Conservation (phyloP, 2,329 filamentous ascomycete species). For the Corynespora cassiicola region DNA sequence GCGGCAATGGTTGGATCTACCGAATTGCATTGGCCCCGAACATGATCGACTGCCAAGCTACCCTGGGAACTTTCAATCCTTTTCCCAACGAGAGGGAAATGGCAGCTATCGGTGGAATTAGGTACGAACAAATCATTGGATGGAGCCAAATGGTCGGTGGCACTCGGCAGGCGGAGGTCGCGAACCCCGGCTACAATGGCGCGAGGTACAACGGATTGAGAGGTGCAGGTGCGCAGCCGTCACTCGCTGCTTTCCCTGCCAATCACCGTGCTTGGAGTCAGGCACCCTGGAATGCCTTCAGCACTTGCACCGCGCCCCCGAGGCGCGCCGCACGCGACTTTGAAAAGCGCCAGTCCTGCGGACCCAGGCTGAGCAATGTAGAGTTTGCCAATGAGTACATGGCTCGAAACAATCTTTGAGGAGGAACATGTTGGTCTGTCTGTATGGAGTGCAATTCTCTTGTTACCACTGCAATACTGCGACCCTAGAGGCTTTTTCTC, state of each 20-base stretch:
- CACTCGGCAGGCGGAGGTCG: neutral
- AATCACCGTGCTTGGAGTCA: constrained; percentile 2
- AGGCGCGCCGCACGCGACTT: constrained; percentile 1
- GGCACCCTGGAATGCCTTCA: constrained; percentile 1
- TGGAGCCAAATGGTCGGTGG: constrained; percentile 2
- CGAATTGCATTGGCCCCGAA: constrained; percentile 1
- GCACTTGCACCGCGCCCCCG: no score
- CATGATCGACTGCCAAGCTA: constrained; percentile 5
- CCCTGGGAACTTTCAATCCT: constrained; percentile 1
- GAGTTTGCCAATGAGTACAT: constrained; percentile 1
- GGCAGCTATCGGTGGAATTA: neutral
- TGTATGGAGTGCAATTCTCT: no score
- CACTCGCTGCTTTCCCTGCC: constrained; percentile 3
- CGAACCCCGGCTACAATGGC: neutral
- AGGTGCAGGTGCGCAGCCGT: constrained; percentile 2
- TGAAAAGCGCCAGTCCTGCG: neutral
- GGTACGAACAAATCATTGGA: constrained; percentile 1
- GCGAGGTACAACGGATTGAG: neutral
- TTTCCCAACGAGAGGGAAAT: constrained; percentile 3
- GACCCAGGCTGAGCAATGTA: constrained; percentile 1
- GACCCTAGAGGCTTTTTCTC: no score
- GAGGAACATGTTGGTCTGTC: neutral
- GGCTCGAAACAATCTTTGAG: neutral
- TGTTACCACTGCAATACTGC: no score
- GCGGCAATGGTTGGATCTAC: constrained; percentile 1